Base-by-base conservation (phyloP, 2,329 filamentous ascomycete species). In the Conoideocrella luteorostrata region DNA sequence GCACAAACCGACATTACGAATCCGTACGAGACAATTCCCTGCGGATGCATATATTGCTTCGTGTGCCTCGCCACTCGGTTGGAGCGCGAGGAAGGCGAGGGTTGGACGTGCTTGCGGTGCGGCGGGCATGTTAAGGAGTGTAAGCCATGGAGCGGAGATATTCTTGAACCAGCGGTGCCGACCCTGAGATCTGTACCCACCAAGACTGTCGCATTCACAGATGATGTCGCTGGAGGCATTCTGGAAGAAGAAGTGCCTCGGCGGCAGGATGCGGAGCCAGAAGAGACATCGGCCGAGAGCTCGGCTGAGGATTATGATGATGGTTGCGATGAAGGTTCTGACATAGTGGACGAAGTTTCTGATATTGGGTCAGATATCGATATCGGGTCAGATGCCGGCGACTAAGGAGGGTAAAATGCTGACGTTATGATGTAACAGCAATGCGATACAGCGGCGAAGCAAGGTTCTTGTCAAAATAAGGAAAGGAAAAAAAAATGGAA, bases 1-100 rank as follows among this genome's bases (percentile, higher is more conserved):
- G 86, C 88, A 6, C 85, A 89, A 51, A 96, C 90, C 1, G 93
- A 97, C 56, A 84, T 97, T 49, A 96, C 91, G 4, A 98, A 97
- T 60, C 90, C 93, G 0, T 98, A 98, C 61, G 88, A 95, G 66
- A 80, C 89, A 1, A 78, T 90, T 3, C 84, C 88, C 1, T 98
- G 93, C 56, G 86, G 86, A 1, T 95, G 90, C 62, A 75, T 96
- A 47, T 98, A 97, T 67, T 98, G 93, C 65, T 98, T 94, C 60
- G 88, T 95, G 15, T 98, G 93, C 58, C 67, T 97, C n/a, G 88
- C 90, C 3, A 88, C 89, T 46, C 80, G 87, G 47, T 75, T 98
- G 34, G 91, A 96, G 64, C 80, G 84, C 5, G 91, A 97, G 64
- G 91, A 96, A 61, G 93, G 91, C 24, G 88, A 96, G 58, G 91